Base-by-base conservation (phyloP, 768 basidiomycete species). In the Boletus barrowsii region DNA sequence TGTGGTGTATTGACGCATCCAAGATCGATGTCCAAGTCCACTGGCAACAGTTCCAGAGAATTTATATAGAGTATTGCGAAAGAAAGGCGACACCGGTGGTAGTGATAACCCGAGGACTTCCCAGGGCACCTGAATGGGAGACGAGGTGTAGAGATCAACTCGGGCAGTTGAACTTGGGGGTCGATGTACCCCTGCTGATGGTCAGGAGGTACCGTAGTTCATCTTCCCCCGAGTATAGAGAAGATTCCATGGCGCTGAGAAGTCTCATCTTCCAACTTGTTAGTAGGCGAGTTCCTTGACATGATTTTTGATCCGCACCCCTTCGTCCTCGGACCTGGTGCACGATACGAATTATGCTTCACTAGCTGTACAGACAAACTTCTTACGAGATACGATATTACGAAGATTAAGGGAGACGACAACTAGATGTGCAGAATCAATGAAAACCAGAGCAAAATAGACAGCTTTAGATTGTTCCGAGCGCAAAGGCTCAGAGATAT, bases 1-100 rank as follows among this genome's bases (percentile, higher is more conserved):
- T 68, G 15, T 67, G 66, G 66, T 67, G 65, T 42, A 65, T 68
- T 17, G 35, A 58, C 26, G 65, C 66, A 47, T 11, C 55, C 30
- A 65, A 65, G 24, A 30, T 68, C 22, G 56, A 45, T 2, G 49
- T 55, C 5, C 9, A 37, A 2, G 22, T 22, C 5, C 66, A 60
- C 4, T 66, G 66, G 63, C 39, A 56, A 5, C 56, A 52, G 18
- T 66, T 66, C 35, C 52, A 35, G 32, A 62, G 44, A 46, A 58
- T 66, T 17, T 68, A 66, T 11, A 44, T 59, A 54, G 64, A 63
- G 1, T 67, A 63, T 22, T 67, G 64, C 49, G 56, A 45, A 3
- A 55, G 22, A 51, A 63, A 33, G 32, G 61, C 57, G 20, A 49
- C 47, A 40, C 67, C 65, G 0, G 56, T 53, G 40, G 42, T 67